Conservation (phyloP, 2,329 filamentous ascomycete species). For the Monilinia laxa region DNA sequence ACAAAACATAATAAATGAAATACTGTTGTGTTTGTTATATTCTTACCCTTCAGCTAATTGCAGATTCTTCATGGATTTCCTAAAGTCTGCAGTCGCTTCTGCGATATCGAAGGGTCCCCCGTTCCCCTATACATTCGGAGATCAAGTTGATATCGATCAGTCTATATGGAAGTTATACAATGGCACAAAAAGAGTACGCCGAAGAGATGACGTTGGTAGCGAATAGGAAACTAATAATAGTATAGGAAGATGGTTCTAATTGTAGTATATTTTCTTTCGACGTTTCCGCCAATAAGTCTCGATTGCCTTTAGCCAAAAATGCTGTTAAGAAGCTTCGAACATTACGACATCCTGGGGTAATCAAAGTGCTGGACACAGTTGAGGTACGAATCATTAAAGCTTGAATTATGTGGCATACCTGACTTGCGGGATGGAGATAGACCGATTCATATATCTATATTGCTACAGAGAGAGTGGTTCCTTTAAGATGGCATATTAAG, state of each 20-base stretch:
- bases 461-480: constrained; percentile 85
- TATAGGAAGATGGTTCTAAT: constrained; percentile 84
- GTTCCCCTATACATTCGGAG: constrained; percentile 90
- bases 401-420: constrained; percentile 28
- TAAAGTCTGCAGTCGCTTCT: constrained; percentile 95
- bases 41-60: constrained; percentile 7
- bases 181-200: constrained; percentile 76
- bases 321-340: constrained; percentile 92
- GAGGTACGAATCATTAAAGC: constrained; percentile 59
- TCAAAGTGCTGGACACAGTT: constrained; percentile 90
- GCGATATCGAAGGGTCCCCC: constrained; percentile 93
- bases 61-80: constrained; percentile 74
- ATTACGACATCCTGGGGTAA: constrained; percentile 87
- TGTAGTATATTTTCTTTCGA: constrained; percentile 99
- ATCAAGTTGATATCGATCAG: constrained; percentile 86
- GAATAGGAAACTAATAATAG: constrained; percentile 26
- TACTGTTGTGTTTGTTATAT: background rate
- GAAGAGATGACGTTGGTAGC: constrained; percentile 2
- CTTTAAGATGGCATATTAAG: constrained; percentile 86
- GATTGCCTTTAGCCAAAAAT: constrained; percentile 85
- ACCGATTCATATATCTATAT: constrained; percentile 96
- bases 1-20: constrained; percentile 7
- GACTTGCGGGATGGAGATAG: constrained; percentile 46
- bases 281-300: constrained; percentile 73
- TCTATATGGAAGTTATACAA: constrained; percentile 98